Conservation (phyloP, 345 rosid species). For the Pistacia atlantica region DNA sequence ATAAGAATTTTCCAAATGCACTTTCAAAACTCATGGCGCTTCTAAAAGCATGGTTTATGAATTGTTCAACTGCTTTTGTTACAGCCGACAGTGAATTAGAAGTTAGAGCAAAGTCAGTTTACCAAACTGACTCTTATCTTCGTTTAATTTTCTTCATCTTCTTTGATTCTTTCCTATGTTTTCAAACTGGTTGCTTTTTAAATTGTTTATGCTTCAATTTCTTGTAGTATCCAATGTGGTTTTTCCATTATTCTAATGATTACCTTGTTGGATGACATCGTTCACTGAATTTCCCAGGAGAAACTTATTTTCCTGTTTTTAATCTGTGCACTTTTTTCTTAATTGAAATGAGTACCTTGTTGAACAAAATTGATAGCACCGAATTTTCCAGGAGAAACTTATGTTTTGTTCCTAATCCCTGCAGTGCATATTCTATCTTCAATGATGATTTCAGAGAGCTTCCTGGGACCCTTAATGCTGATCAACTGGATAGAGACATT, state of each 20-base stretch:
- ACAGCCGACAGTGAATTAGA: too few species aligned
- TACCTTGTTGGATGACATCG: too few species aligned
- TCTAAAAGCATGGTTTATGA: too few species aligned
- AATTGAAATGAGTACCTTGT: neutral
- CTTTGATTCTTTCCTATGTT: neutral
- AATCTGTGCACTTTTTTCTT: neutral
- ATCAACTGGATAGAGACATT: constrained; percentile 73
- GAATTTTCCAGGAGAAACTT: neutral
- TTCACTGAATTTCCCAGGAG: too few species aligned
- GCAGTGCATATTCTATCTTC: constrained; percentile 90
- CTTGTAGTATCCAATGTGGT: neutral
- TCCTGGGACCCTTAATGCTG: constrained; percentile 88
- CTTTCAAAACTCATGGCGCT: too few species aligned
- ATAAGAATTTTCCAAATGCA: too few species aligned
- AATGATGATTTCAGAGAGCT: constrained; percentile 93
- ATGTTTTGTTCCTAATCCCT: constrained; percentile 4
- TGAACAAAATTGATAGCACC: neutral
- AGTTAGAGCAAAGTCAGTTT: too few species aligned
- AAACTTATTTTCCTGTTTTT: too few species aligned
- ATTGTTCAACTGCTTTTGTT: too few species aligned
- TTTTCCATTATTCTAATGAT: too few species aligned
- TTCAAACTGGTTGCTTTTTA: neutral
- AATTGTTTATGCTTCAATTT: neutral
- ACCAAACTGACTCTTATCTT: too few species aligned
- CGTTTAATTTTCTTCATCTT: neutral